Conservation (phyloP, 2,329 filamentous ascomycete genomes). For the Rutstroemia sp. region DNA sequence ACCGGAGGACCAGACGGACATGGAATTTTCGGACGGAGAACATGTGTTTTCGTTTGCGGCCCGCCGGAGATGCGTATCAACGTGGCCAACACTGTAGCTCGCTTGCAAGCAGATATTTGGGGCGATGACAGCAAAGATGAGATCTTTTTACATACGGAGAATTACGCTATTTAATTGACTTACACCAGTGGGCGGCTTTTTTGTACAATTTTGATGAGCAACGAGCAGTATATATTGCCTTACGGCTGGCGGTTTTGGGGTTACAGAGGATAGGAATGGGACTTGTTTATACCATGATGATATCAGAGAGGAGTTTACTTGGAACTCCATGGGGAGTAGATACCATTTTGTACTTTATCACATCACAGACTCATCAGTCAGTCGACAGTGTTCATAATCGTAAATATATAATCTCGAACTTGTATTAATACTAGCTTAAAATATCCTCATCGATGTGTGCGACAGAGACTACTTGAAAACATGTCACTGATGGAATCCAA, state of each 20-base stretch:
- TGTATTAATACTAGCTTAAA: not conserved
- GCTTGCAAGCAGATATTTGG: conserved; percentile 78
- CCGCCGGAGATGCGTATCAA: conserved; percentile 81
- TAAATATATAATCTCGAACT: not conserved
- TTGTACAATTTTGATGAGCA: not conserved
- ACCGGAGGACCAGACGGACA: conserved; percentile 59
- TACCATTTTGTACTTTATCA: conserved; percentile 5
- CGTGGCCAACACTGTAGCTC: conserved; percentile 78
- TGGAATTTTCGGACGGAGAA: conserved; percentile 68
- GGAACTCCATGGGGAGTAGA: not conserved
- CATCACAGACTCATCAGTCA: not conserved
- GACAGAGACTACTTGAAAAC: not conserved
- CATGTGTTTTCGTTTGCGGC: conserved; percentile 89
- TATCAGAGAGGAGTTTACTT: not conserved
- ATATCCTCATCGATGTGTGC: not conserved
- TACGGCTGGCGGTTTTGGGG: not conserved
- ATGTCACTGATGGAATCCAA: not conserved
- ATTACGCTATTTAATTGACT: conserved; percentile 68
- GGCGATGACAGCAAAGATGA: conserved; percentile 72
- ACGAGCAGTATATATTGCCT: conserved; percentile 1
- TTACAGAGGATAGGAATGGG: not conserved
- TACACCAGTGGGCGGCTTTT: not conserved
- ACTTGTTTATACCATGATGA: not conserved
- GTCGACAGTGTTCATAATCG: conserved; percentile 2
- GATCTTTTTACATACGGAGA: conserved; percentile 91